These are phyloP conservation scores for Aphanomyces stellatus DNA, from an alignment of 352 stramenopile species.

Conservation along the genomic window DNA sequence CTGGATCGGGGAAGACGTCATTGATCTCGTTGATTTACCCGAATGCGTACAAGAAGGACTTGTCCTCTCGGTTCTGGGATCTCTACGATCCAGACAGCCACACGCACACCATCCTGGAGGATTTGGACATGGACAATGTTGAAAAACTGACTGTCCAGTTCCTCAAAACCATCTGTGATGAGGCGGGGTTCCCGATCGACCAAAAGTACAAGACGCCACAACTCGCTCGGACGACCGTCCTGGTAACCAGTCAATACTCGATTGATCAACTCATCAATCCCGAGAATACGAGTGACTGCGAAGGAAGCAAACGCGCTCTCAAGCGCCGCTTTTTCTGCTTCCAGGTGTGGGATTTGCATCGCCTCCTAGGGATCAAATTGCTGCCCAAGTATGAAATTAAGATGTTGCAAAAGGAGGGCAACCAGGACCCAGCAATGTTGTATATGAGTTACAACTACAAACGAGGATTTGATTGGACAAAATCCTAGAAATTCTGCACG, in stretches of 20 bases:
- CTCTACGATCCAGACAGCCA: background rate
- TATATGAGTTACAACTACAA: conserved; percentile 4
- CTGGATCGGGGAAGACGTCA: conserved; percentile 6
- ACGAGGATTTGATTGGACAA: no score
- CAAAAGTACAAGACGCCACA: conserved; percentile 14
- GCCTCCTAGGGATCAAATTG: background rate
- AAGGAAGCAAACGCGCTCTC: background rate
- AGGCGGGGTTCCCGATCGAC: conserved; percentile 2
- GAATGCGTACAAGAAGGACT: conserved; percentile 14
- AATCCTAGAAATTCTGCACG: no score
- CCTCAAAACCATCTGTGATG: conserved; percentile 9
- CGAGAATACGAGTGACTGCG: background rate
- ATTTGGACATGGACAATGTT: background rate
- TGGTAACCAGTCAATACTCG: background rate
- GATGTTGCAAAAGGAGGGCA: background rate
- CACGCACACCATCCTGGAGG: conserved; percentile 8
- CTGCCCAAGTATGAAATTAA: background rate
- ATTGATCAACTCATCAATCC: background rate
- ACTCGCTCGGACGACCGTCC: background rate
- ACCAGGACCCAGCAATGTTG: background rate
- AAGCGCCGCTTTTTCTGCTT: background rate
- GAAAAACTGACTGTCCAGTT: background rate
- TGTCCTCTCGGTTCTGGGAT: background rate
- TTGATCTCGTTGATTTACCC: background rate
- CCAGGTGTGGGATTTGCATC: background rate